These are phyloP conservation scores for Dioscorea alata DNA, from an alignment of 106 monocot species.

Conservation along the genomic window DNA sequence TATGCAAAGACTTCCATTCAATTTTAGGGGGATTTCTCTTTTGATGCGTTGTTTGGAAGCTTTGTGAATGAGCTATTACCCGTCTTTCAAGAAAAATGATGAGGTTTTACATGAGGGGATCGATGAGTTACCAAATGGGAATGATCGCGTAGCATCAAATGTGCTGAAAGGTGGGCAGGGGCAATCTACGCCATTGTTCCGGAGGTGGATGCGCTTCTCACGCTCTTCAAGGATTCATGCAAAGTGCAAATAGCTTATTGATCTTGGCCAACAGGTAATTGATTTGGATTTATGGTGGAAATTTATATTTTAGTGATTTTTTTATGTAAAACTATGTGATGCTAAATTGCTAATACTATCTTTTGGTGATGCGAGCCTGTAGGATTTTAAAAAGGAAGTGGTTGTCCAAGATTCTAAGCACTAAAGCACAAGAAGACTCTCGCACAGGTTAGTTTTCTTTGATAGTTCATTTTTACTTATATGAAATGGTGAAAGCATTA, in stretches of 20 bases:
- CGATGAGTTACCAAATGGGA: constrained; percentile 33
- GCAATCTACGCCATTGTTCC: constrained; percentile 54
- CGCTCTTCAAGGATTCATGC: constrained; percentile 90
- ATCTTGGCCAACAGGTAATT: constrained; percentile 72
- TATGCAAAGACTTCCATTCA: no score
- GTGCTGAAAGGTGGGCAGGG: constrained; percentile 19
- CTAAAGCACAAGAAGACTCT: constrained; percentile 89
- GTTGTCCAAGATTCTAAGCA: constrained; percentile 76
- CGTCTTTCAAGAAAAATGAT: constrained; percentile 76
- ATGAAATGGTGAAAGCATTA: no score
- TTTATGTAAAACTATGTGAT: not conserved
- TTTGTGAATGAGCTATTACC: constrained; percentile 87
- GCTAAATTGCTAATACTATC: not conserved
- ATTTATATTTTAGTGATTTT: no score
- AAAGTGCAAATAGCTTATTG: constrained; percentile 90
- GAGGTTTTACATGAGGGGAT: constrained; percentile 11
- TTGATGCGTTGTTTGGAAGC: constrained; percentile 83
- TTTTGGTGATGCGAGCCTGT: constrained; percentile 58
- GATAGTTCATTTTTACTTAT: not conserved
- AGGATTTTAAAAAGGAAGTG: constrained; percentile 88
- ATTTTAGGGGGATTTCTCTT: constrained; percentile 85
- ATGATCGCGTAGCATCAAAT: constrained; percentile 26
- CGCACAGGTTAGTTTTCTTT: constrained; percentile 51
- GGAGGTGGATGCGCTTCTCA: constrained; percentile 75
- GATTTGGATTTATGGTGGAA: not conserved